Percentiles rank a stretch among this genome's conserved stretches.
phyloP scores from a whole-genome alignment of 208 protist genomes.

The Crithidia thermophila region DNA sequence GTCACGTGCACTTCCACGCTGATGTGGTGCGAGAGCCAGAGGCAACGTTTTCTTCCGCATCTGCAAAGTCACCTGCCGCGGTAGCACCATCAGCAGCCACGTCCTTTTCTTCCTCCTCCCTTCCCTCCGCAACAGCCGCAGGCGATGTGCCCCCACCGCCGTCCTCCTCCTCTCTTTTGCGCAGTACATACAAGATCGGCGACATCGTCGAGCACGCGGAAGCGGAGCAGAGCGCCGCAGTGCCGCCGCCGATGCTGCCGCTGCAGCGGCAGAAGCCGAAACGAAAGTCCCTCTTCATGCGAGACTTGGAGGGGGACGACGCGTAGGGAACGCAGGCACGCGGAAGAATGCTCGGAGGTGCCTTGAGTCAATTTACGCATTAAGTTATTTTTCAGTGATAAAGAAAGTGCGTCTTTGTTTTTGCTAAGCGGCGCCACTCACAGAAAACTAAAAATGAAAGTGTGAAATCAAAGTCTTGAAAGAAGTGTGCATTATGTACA shows the following conservation, averaged over 20 bases:
- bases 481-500: too few species aligned
- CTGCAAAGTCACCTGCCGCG: background rate
- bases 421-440: too few species aligned
- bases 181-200: conserved; percentile 36
- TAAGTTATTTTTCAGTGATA: too few species aligned
- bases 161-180: conserved; percentile 2
- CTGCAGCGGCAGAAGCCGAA: conserved; percentile 30
- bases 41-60: background rate
- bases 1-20: conserved; percentile 39
- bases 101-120: too few species aligned
- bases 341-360: background rate
- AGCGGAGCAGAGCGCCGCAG: background rate
- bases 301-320: conserved; percentile 30
- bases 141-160: background rate
- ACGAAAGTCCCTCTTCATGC: conserved; percentile 63
- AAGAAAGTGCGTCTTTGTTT: too few species aligned
- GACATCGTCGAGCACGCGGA: conserved; percentile 59
- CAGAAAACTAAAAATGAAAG: too few species aligned
- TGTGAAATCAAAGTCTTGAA: too few species aligned
- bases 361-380: too few species aligned
- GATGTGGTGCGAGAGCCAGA: background rate
- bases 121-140: too few species aligned
- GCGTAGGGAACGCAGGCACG: too few species aligned
- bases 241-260: conserved; percentile 3
- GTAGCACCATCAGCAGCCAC: background rate